A percentile compares a stretch with the other conserved stretches of the same genome.
Conservation (phyloP, 148 eudicot genomes). For the Chenopodium formosanum region DNA sequence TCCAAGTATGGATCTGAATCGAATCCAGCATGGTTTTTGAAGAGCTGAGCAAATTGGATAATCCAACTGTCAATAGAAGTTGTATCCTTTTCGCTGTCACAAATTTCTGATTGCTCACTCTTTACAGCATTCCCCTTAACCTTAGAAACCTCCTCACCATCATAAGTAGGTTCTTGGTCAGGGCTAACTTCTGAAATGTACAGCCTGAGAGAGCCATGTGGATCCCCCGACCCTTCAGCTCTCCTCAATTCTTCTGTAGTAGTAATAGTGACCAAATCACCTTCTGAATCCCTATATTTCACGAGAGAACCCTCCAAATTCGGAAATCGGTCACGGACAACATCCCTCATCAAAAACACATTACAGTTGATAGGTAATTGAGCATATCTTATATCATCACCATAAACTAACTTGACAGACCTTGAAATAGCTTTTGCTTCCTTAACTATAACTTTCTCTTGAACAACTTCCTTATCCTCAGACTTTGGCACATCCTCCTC, state of each 20-base stretch:
- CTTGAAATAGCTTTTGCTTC: constrained; percentile 58
- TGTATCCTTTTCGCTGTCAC: constrained; percentile 35
- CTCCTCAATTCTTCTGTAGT: constrained; percentile 77
- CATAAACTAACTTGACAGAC: constrained; percentile 74
- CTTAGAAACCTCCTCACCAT: constrained; percentile 31
- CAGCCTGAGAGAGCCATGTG: constrained; percentile 65
- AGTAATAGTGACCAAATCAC: constrained; percentile 89
- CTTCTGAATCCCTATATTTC: constrained; percentile 85
- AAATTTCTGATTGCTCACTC: constrained; percentile 34
- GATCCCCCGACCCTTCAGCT: constrained; percentile 63
- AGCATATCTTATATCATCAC: constrained; percentile 86
- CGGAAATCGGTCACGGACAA: constrained; percentile 78
- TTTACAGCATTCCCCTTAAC: constrained; percentile 24
- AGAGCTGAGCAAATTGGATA: constrained; percentile 76
- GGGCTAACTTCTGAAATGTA: constrained; percentile 77
- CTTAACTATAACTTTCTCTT: constrained; percentile 56
- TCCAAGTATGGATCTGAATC: constrained; percentile 86
- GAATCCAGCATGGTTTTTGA: constrained; percentile 93
- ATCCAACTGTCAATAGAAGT: constrained; percentile 75
- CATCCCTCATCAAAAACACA: constrained; percentile 62
- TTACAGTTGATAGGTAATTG: constrained; percentile 64
- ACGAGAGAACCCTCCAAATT: constrained; percentile 72
- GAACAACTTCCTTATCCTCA: constrained; percentile 80
- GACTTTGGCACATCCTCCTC: constrained; percentile 35
- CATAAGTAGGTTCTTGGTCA: constrained; percentile 78